Conservation (phyloP, 257 asterid genomes). For the Nyctanthes arbortristis region DNA sequence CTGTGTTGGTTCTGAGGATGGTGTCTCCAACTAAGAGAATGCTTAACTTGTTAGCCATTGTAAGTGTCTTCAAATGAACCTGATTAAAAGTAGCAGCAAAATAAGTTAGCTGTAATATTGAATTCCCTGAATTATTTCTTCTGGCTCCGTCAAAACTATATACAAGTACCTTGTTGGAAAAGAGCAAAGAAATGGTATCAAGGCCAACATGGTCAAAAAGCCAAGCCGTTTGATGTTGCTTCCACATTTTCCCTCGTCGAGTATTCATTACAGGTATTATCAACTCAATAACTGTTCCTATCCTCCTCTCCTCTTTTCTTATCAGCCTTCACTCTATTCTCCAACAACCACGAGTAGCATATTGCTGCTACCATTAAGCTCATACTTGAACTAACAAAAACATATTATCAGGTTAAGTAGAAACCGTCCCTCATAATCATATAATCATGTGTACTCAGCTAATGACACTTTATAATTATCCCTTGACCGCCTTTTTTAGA, state of each 20-base stretch:
- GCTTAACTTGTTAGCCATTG: constrained; percentile 65
- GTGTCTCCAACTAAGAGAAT: constrained; percentile 72
- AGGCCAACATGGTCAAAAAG: constrained; percentile 44
- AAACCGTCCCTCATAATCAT: too few species aligned
- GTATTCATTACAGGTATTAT: constrained; percentile 76
- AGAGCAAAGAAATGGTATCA: constrained; percentile 59
- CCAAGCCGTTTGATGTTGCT: constrained; percentile 62
- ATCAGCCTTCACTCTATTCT: constrained; percentile 37
- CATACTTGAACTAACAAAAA: constrained; percentile 48
- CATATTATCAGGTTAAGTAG: too few species aligned
- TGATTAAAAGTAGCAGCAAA: constrained; percentile 21
- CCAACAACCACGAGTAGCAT: constrained; percentile 73
- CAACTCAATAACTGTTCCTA: constrained; percentile 30
- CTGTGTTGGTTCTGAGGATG: constrained; percentile 65
- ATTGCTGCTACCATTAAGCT: constrained; percentile 88
- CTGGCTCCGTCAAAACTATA: too few species aligned
- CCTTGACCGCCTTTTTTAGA: too few species aligned
- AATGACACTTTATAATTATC: too few species aligned
- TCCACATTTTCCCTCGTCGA: constrained; percentile 76
- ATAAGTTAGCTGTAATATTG: not conserved
- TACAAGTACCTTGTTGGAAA: not conserved
- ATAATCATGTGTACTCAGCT: too few species aligned
- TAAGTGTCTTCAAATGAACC: constrained; percentile 73
- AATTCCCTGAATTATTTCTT: not conserved
- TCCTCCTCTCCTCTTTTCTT: constrained; percentile 34